Conservation (phyloP, 1,284 basidiomycete species). For the Wolfiporia cocos region DNA sequence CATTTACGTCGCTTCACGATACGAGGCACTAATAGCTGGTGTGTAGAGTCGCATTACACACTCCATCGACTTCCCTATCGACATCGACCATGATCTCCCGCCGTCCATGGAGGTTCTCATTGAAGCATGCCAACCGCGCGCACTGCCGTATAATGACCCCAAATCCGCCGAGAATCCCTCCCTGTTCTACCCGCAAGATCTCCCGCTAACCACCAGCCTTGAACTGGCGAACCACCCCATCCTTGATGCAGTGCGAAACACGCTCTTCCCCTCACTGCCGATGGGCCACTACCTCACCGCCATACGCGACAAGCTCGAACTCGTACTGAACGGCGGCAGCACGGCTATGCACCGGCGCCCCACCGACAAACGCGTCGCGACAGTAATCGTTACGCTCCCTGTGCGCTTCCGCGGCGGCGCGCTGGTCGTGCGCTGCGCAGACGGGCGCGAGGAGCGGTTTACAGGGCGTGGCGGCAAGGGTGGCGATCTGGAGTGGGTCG, state of each 20-base stretch:
- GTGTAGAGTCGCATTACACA: slow-evolving; percentile 69
- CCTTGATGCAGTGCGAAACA: slow-evolving; percentile 63
- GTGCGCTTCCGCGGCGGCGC: slow-evolving; percentile 66
- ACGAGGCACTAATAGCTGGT: slow-evolving; percentile 6
- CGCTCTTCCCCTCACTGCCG: slow-evolving; percentile 64
- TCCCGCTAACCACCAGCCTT: slow-evolving; percentile 67
- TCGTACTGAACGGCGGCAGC: slow-evolving; percentile 54
- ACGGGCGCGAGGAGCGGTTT: slow-evolving; percentile 59
- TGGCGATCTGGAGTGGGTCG: slow-evolving; percentile 70
- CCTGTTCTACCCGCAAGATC: slow-evolving; percentile 64
- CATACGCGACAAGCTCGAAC: slow-evolving; percentile 62
- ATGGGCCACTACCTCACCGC: slow-evolving; percentile 64
- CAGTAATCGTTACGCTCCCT: slow-evolving; percentile 66
- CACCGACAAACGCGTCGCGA: slow-evolving; percentile 64
- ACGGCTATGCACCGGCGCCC: slow-evolving; percentile 50
- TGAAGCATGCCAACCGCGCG: slow-evolving; percentile 64
- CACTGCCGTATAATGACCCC: slow-evolving; percentile 48
- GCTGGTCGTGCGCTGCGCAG: slow-evolving; percentile 48
- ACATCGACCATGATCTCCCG: slow-evolving; percentile 66
- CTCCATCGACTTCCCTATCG: slow-evolving; percentile 75
- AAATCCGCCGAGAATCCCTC: slow-evolving; percentile 45
- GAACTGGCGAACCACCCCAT: slow-evolving; percentile 77
- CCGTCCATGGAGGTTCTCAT: slow-evolving; percentile 77
- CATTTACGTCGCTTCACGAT: background rate
- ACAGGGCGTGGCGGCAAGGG: slow-evolving; percentile 53